Base-by-base conservation (phyloP, 2,329 filamentous ascomycete species). In the Hymenoscyphus salicellus region DNA sequence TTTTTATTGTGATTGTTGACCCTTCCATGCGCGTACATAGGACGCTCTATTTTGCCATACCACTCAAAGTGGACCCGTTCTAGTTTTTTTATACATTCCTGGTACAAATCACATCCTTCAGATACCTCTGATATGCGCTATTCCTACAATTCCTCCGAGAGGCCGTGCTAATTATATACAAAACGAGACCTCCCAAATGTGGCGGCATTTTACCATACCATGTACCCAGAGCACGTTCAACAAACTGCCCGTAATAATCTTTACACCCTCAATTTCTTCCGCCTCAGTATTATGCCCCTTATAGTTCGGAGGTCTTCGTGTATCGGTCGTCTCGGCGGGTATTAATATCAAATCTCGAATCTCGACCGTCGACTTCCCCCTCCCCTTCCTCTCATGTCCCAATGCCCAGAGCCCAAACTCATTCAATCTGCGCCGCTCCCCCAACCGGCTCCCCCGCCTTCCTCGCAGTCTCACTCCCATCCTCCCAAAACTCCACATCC, bases 401-500 rank as follows among this genome's bases (percentile, higher is more conserved):
- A 5, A 17, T 46, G 41, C 41, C 46, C 46, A 11, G 10, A 16
- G 3, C 11, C 16, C 33, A 14, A 38, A 38, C 36, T 49, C n/a
- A 49, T 49, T 49, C 46, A 49, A 49, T 23, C n/a, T 23, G 10
- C 46, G n/a, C 23, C n/a, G 46, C n/a, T 49, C n/a, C 46, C n/a
- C 20, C 46, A 14, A n/a, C 10, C 7, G 46, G n/a, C 20, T 26
- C 20, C 20, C 23, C 46, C 20, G 10, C n/a, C 20, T n/a, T 43
- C 23, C 33, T 49, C 32, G 55, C n/a, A 20, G 66, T 75, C 23
- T 58, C 66, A 43, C 61, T 72, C 20, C 71, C 72, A 69, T 96
- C 91, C 33, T 91, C 89, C 89, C 93, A 97, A 71, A 97, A 95
- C 77, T 98, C 94, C 58, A 97, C 80, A 75, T 97, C 91, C n/a